phyloP scores from a whole-genome alignment of 208 protist species.

The Leishmania guyanensis region DNA sequence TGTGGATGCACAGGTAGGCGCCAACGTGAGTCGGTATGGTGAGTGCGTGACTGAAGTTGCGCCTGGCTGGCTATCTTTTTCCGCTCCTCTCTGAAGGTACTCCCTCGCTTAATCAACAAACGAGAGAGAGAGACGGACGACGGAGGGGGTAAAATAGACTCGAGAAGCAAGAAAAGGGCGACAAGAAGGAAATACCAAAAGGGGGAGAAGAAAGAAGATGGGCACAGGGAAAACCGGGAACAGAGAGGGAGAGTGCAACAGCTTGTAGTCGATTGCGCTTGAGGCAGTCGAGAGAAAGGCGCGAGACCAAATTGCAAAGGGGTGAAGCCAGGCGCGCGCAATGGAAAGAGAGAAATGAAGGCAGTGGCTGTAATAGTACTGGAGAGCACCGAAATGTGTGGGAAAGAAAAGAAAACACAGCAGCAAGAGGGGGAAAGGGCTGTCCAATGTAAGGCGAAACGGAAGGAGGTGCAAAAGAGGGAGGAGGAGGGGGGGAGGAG shows the following conservation, averaged over 20 bases:
- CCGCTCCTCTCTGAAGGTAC: neutral
- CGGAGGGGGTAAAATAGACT: neutral
- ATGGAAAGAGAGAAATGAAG: conserved; percentile 7
- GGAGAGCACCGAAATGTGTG: neutral
- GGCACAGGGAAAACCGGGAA: conserved; percentile 2
- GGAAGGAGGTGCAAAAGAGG: neutral
- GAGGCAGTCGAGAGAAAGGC: neutral
- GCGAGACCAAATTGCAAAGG: neutral
- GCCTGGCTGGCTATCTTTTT: neutral
- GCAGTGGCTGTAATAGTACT: neutral
- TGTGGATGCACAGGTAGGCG: neutral
- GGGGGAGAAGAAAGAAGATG: neutral
- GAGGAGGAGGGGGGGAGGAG: neutral
- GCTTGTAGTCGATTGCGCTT: neutral
- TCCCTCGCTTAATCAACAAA: neutral
- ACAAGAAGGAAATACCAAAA: conserved; percentile 7
- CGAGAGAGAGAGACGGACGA: neutral
- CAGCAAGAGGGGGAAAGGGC: neutral
- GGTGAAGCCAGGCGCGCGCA: neutral
- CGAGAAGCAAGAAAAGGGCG: conserved; percentile 1
- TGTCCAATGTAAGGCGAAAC: neutral
- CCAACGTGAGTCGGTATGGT: neutral
- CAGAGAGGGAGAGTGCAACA: neutral
- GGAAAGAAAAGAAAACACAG: neutral
- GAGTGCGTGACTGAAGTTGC: neutral